phyloP scores from a whole-genome alignment of 805 yeast species.

The Starmera dryadoides region DNA sequence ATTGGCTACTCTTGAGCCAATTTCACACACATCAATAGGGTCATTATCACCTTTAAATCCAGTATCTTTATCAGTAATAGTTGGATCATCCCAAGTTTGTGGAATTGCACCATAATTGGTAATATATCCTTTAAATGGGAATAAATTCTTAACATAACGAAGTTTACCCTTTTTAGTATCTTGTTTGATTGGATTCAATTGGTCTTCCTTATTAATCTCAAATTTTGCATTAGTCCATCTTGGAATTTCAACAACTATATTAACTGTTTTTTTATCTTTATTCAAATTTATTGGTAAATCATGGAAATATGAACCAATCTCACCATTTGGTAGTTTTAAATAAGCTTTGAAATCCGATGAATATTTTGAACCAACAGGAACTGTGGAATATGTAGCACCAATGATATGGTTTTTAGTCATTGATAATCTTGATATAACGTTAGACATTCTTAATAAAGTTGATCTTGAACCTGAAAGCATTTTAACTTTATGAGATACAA shows the following conservation, averaged over 20 bases:
- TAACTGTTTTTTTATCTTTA: constrained; percentile 33
- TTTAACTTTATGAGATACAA: no score
- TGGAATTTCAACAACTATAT: constrained; percentile 72
- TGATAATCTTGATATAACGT: not conserved
- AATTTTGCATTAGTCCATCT: constrained; percentile 81
- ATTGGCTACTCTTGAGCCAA: constrained; percentile 38
- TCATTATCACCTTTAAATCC: constrained; percentile 79
- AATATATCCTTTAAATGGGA: constrained; percentile 80
- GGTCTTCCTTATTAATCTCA: constrained; percentile 54
- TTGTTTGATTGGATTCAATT: constrained; percentile 73
- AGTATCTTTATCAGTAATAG: constrained; percentile 34
- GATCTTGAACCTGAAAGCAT: no score
- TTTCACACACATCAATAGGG: constrained; percentile 92
- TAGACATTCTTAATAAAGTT: not conserved
- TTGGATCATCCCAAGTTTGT: constrained; percentile 98
- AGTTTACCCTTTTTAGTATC: constrained; percentile 71
- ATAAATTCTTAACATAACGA: constrained; percentile 70
- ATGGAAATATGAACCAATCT: constrained; percentile 59
- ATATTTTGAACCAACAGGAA: constrained; percentile 28
- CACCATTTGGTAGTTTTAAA: constrained; percentile 31
- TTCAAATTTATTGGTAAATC: constrained; percentile 57
- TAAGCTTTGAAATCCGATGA: constrained; percentile 36
- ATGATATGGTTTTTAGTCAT: not conserved
- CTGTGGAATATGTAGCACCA: not conserved
- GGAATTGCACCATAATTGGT: constrained; percentile 87